Conservation (phyloP, 768 basidiomycete species). For the Psilocybe subaeruginosa region DNA sequence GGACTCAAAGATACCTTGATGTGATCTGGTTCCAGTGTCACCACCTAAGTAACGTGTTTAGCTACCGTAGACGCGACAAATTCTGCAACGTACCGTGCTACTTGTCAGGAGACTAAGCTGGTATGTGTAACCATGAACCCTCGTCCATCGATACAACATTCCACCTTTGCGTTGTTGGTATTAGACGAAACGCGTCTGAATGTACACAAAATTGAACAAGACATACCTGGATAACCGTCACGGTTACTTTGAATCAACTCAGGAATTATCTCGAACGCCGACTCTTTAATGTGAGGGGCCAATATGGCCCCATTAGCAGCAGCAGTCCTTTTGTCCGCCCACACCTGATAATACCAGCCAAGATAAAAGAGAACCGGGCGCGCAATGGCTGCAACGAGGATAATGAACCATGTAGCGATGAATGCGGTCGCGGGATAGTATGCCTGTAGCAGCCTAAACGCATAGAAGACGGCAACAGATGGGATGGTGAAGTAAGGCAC, state of each 20-base stretch:
- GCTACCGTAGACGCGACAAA: neutral
- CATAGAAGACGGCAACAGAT: neutral
- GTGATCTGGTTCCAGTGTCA: constrained; percentile 49
- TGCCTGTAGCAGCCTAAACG: neutral
- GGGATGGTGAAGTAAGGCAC: constrained; percentile 10
- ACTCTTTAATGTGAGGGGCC: constrained; percentile 18
- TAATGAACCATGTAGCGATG: constrained; percentile 5
- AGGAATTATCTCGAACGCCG: constrained; percentile 10
- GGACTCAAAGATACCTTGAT: constrained; percentile 35
- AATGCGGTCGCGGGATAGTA: neutral
- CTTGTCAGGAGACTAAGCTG: neutral
- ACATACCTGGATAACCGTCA: constrained; percentile 36
- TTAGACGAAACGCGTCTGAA: neutral
- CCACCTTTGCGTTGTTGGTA: neutral
- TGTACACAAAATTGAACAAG: neutral
- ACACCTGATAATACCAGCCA: constrained; percentile 5
- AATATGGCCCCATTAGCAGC: constrained; percentile 20
- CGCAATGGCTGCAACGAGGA: constrained; percentile 7
- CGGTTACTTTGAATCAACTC: constrained; percentile 20
- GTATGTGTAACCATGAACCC: constrained; percentile 1
- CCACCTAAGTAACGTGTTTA: constrained; percentile 28
- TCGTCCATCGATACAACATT: constrained; percentile 1
- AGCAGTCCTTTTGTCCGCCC: constrained; percentile 13
- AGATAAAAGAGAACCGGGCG: constrained; percentile 9
- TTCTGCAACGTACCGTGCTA: constrained; percentile 19